Percentiles rank a stretch among this genome's conserved stretches.
phyloP scores from a whole-genome alignment of 495 filamentous ascomycete species.

The Acidiella bohemica region DNA sequence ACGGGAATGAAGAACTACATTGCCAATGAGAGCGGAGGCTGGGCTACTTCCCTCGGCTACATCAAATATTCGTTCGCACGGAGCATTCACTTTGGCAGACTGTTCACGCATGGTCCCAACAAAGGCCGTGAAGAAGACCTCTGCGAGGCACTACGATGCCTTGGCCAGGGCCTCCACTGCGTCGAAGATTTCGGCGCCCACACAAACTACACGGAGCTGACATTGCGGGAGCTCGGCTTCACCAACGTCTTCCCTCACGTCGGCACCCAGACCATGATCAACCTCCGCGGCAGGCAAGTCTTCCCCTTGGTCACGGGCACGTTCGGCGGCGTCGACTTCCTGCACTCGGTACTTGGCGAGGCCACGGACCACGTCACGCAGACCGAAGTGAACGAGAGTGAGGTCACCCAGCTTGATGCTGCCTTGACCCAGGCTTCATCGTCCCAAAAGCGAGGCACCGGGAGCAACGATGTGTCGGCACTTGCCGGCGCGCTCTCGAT shows the following conservation, averaged over 20 bases:
- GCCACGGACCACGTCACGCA: slow-evolving; percentile 93
- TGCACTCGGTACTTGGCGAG: slow-evolving; percentile 93
- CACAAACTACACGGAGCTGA: slow-evolving; percentile 86
- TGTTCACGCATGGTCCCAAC: slow-evolving; percentile 62
- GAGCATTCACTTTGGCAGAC: slow-evolving; percentile 75
- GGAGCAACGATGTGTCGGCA: slow-evolving; percentile 26
- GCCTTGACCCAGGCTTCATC: slow-evolving; percentile 42
- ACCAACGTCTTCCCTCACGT: slow-evolving; percentile 74
- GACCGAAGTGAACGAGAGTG: slow-evolving; percentile 74
- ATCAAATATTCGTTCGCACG: slow-evolving; percentile 71
- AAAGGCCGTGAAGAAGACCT: slow-evolving; percentile 73
- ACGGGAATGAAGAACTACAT: slow-evolving; percentile 99
- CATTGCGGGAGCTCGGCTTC: slow-evolving; percentile 71
- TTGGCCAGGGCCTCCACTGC: slow-evolving; percentile 86
- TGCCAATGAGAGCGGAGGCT: slow-evolving; percentile 69
- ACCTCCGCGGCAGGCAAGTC: slow-evolving; percentile 55
- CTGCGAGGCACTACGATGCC: slow-evolving; percentile 72
- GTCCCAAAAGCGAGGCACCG: slow-evolving; percentile 4
- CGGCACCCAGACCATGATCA: slow-evolving; percentile 60
- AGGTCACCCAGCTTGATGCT: slow-evolving; percentile 77
- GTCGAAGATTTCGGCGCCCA: slow-evolving; percentile 94
- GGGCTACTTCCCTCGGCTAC: slow-evolving; percentile 85
- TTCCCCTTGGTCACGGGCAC: slow-evolving; percentile 85
- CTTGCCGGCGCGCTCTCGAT: slow-evolving; percentile 63
- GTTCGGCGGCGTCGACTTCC: slow-evolving; percentile 90